Evolutionary conservation across 768 basidiomycete species (phyloP), one percentile per base, ranked within the genome.

Genomic region (Amanita pallidorosea): DNA sequence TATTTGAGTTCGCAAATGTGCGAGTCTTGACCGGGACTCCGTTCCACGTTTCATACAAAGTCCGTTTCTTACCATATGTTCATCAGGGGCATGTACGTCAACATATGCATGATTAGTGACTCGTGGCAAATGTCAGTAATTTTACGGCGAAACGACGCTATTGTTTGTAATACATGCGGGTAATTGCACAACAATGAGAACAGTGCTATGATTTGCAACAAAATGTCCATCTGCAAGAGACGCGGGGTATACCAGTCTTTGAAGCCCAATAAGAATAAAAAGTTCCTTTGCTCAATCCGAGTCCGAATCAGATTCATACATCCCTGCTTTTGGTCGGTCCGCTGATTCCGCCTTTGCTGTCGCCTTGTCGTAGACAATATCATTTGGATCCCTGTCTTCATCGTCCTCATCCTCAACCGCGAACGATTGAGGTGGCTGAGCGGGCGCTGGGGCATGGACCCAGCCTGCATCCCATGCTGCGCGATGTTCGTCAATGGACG

Each of bases 401-500:
- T 64, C 63, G 38, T 70, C 67, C 9, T 51, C 60, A 2, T 53
- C 23, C 44, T 27, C 48, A 33, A 13, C 12, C 33, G 45, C 51
- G 34, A 5, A 25, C 11, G 31, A 18, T 18, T 47, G 40, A 13
- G 23, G n/a, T 33, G 42, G 36, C 27, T 45, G 7, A 25, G 53
- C 9, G 12, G 25, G 40, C 7, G 52, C 13, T 22, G 25, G 44
- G 7, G 13, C 46, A 37, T 41, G 25, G 22, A 50, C 25, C 45
- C 48, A 44, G 27, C 45, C 38, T 33, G 49, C 49, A 25, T 61
- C 57, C 20, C 54, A 35, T 47, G 52, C 52, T 4, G 52, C 57
- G 20, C 59, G 62, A 48, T 76, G 75, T 51, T 78, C 72, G 45
- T 76, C 74, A 23, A 78, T 74, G 17, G 73, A 55, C 12, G 56